Evolutionary conservation across 164 flowering plant genomes (phyloP), one percentile per base, ranked within the genome.

Genomic region (Euptelea pleiosperma): DNA sequence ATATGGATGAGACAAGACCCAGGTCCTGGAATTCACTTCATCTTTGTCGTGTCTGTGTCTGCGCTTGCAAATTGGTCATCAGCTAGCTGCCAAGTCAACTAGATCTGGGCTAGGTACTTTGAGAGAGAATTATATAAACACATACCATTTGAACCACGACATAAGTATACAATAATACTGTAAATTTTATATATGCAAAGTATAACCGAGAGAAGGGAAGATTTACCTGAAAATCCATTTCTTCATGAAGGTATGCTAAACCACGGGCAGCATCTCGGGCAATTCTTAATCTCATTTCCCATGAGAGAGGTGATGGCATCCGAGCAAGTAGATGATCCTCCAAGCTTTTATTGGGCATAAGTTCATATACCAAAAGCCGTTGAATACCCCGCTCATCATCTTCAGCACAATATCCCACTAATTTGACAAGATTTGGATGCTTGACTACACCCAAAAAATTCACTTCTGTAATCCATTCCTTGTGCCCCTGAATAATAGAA

Each of bases 361-460:
- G 77, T 66, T 91, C 95, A 61, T 91, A 91, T 2, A 91, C 95
- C 77, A 91, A 50, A 52, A 91, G 86, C 65, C 98, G 55, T 43
- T 91, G 98, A 7, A 89, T 91, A 59, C 98, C 98, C 74, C 98
- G 81, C 62, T 89, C 98, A 70, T 89, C 96, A 70, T 91, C 98
- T 50, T 86, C 98, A 1, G 92, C 98, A 70, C 98, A 91, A 71
- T 91, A 91, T 48, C 98, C 98, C 14, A 92, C 83, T 65, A 89
- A 69, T 48, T 77, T 89, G 49, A 92, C 98, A 48, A 92, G 95
- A 73, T 89, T 92, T 40, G 92, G 95, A 70, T 92, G 98, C 60
- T 85, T 84, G 26, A 92, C 89, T 12, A 92, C 91, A 16, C 96
- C 98, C 67, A 92, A 61, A 50, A 82, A 78, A 57, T 82, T 87